Evolutionary conservation across 2,329 filamentous ascomycete species (phyloP), one percentile per base, ranked within the genome.

Genomic region (Talaromyces marneffei): DNA sequence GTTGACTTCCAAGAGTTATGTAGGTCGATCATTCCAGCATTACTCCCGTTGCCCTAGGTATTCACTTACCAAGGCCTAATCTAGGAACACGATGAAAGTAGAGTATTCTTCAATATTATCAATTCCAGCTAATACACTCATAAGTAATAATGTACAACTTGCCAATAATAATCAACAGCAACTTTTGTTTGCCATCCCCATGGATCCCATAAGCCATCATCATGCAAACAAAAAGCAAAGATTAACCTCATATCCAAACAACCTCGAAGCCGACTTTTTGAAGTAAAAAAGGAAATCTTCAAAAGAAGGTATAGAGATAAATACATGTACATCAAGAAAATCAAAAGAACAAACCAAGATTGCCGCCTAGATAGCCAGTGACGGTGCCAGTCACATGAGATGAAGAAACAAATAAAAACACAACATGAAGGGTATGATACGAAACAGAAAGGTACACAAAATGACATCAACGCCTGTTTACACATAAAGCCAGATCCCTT

Each of bases 391-490:
- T 25, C 31, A 55, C 23, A 40, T 29, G 20, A 40, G 29, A 39
- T 54, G 33, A 33, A 37, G n/a, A 61, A 48, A 44, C 14, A 31
- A 25, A 46, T 23, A 52, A 27, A 53, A 57, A 54, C 55, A 62
- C 40, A 62, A 39, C 60, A 62, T 31, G 56, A 57, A 62, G 60
- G 60, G 60, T 62, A 62, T 62, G 60, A 58, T 62, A 44, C 33
- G 31, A 42, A 61, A 42, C 18, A 29, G 27, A 59, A 31, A 60
- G 33, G 44, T 12, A 56, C 40, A 37, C 6, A 40, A 56, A 33
- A 57, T 50, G 23, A 56, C 20, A 56, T 50, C 23, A 58, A 62
- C 60, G 60, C 60, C 60, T n/a, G 29, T 52, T 50, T 25, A 58
- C n/a, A 58, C 48, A 39, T 42, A 46, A 35, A 62, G 39, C 60